A percentile compares a stretch with the other conserved stretches of the same genome.
Conservation (phyloP, 768 basidiomycete species). For the Tephrocybe rancida region DNA sequence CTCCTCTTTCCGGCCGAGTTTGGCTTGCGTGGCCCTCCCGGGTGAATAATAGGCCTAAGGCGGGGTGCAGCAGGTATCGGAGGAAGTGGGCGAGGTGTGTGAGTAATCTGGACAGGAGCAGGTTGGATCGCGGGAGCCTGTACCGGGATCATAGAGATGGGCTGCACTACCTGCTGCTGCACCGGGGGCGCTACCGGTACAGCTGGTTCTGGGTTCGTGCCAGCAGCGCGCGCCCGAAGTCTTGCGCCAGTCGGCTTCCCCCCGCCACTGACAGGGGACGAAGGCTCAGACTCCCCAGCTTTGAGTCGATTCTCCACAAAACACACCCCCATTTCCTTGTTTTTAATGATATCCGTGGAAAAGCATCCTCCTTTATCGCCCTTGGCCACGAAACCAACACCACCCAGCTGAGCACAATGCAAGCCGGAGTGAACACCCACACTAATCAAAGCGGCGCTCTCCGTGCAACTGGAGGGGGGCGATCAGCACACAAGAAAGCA, state of each 20-base stretch:
- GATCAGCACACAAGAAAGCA: background rate
- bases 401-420: background rate
- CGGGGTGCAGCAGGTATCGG: background rate
- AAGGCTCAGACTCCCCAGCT: background rate
- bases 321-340: background rate
- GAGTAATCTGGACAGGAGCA: background rate
- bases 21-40: background rate
- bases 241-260: background rate
- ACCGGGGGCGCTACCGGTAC: too few relatives aligned
- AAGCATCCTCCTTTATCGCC: slow-evolving; percentile 1
- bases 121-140: too few relatives aligned
- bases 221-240: background rate
- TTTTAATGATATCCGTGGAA: background rate
- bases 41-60: background rate
- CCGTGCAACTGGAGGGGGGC: background rate
- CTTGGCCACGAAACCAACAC: slow-evolving; percentile 1
- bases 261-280: background rate
- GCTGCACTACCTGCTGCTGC: too few relatives aligned
- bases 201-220: background rate
- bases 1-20: background rate
- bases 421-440: background rate
- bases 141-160: too few relatives aligned
- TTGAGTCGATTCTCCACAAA: background rate
- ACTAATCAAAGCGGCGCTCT: background rate
- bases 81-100: background rate